Base-by-base conservation (phyloP, 2,329 filamentous ascomycete species). In the Capronia americana region DNA sequence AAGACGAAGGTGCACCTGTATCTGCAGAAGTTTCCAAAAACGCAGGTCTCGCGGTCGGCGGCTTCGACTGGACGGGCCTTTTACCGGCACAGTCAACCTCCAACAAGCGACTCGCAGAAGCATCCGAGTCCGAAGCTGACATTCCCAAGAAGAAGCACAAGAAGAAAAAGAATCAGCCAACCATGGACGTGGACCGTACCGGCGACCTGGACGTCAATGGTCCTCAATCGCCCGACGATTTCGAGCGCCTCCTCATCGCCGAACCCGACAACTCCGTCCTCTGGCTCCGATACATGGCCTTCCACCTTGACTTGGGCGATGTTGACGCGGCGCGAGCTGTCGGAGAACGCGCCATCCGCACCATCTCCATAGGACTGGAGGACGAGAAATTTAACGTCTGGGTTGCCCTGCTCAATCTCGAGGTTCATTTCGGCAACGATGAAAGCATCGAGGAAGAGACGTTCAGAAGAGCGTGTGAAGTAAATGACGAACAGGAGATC, bases 281-380 rank as follows among this genome's bases (percentile, higher is more conserved):
- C 30, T 99, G 95, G 95, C 92, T 97, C 62, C 87, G 92, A 71
- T 99, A 99, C 81, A 98, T 99, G 92, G 93, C 93, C n/a, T 96
- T 96, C 85, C 92, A 98, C 79, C 89, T 97, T 78, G 90, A 96
- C 76, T 87, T 96, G 60, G 92, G 92, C 75, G 95, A 99, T 79
- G 84, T 96, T 23, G 88, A 90, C 68, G 95, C 93, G 79, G 93
- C 95, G 12, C 88, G 94, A 57, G 91, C 94, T 71, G 90, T 97
- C 66, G 93, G 92, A 1, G 91, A 97, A 79, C 90, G 95, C 68
- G 95, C 95, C 20, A 86, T 98, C 70, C 89, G 90, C 75, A 96
- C 91, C 17, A 98, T 99, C 81, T 91, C 92, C 78, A 92, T 96
- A 68, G 88, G 92, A 28, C 93, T 97, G 77, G 91, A 97, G 77